Evolutionary conservation across 257 asterid species (phyloP), one percentile per base, ranked within the genome.

Genomic region (Buddleja alternifolia): DNA sequence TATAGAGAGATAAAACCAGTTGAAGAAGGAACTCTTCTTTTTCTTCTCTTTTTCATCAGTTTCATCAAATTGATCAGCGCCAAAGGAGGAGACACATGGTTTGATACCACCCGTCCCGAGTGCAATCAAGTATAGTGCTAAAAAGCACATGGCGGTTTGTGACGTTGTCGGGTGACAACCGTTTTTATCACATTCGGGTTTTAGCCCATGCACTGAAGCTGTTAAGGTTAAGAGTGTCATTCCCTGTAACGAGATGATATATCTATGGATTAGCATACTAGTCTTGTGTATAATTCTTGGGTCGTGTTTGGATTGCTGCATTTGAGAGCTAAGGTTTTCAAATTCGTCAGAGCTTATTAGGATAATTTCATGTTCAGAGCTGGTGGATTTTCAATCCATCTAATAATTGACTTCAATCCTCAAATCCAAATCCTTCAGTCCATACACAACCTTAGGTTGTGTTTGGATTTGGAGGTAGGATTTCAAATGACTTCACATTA

Each of bases 71-170:
- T 93, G 98, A 70, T 93, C 97, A 0, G 98, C 97, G 3, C 96
- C 98, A 14, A 90, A 93, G 19, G 98, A 81, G 56, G 97, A 90
- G 54, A 93, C 96, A 6, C 98, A 93, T 0, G 98, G 98, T 53
- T 90, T 93, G 84, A 93, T 93, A 6, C 98, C 98, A 5, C 98
- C 98, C 0, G 98, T 93, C 12, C 96, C 98, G 0, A 93, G 78
- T 0, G 97, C 98, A 10, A 88, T 86, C 69, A 90, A 52, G 86
- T 93, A 93, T 4, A 93, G 48, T 0, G 98, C 84, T 9, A 74
- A 9, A 61, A 83, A 93, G 75, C 56, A 51, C 2, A 71, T 42
- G 0, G 84, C 84, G 0, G 81, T 73, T 64, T 93, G 97, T 15
- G 78, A 23, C 5, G 59, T 10, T 0, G 87, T 88, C 1, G 98